A percentile compares a stretch with the other conserved stretches of the same genome.
These are phyloP conservation scores for Leccinum disarticulatum DNA, from an alignment of 768 basidiomycete genomes.

Conservation along the genomic window DNA sequence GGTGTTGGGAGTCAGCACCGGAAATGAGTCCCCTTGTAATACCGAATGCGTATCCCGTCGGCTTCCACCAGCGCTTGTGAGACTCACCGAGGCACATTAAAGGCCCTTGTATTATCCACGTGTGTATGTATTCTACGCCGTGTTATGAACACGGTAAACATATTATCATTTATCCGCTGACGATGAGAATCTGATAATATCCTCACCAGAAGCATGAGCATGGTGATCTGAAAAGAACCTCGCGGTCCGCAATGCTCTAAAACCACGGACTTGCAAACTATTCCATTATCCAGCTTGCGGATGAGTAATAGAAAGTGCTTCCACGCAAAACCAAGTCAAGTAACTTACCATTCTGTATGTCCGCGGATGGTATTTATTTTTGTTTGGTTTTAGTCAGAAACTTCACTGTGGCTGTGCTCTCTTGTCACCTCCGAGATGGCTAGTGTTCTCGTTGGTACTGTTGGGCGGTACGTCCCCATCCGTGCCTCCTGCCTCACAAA, in stretches of 20 bases:
- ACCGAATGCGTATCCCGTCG: neutral
- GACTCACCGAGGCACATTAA: neutral
- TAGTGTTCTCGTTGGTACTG: constrained; percentile 10
- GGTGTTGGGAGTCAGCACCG: neutral
- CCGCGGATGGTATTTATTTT: constrained; percentile 8
- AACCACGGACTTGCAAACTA: neutral
- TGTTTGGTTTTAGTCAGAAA: constrained; percentile 9
- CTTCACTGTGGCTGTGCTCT: neutral
- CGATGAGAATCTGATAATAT: neutral
- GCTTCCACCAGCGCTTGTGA: neutral
- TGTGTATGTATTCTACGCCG: neutral
- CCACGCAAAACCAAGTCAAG: neutral
- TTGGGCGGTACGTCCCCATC: constrained; percentile 12
- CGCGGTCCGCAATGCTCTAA: neutral
- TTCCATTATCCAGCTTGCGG: neutral
- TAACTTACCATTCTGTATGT: neutral
- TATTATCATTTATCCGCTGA: neutral
- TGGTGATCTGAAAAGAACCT: neutral
- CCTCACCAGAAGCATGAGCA: neutral
- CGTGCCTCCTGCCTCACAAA: constrained; percentile 2
- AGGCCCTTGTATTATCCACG: neutral
- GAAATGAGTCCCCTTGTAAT: neutral
- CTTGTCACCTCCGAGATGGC: constrained; percentile 14
- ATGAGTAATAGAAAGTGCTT: neutral
- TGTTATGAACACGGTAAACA: neutral